A percentile compares a stretch with the other conserved stretches of the same genome.
phyloP scores from a whole-genome alignment of 169 alveolate species.

The Cryptosporidium meleagridis region DNA sequence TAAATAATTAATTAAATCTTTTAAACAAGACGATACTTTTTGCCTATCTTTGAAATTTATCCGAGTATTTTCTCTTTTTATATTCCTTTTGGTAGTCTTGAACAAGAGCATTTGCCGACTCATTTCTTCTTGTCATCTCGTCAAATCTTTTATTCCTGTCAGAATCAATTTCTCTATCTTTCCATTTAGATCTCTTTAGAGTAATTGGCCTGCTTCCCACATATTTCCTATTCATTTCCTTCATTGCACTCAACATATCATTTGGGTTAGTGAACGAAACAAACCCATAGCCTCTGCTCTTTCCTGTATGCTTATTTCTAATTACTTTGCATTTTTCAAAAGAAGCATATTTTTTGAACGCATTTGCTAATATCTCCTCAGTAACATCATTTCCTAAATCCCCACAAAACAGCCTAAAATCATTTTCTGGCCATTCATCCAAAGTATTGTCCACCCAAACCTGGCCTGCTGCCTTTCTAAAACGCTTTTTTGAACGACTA shows the following conservation, averaged over 20 bases:
- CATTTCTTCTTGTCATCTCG: constrained; percentile 21
- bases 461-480: constrained; percentile 96
- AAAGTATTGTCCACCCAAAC: constrained; percentile 97
- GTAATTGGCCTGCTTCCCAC: constrained; percentile 95
- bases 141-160: constrained; percentile 78
- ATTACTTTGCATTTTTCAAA: constrained; percentile 91
- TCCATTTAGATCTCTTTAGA: constrained; percentile 93
- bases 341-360: constrained; percentile 94
- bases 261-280: constrained; percentile 91
- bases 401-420: constrained; percentile 96
- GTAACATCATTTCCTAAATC: constrained; percentile 97
- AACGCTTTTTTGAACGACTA: constrained; percentile 76
- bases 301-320: constrained; percentile 93
- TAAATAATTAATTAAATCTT: background rate
- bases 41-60: background rate
- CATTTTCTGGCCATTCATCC: constrained; percentile 97
- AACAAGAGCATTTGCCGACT: background rate
- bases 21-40: background rate
- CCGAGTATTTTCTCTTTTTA: constrained; percentile 36
- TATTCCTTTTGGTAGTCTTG: constrained; percentile 7
- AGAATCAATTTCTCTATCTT: constrained; percentile 89
- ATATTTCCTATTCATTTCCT: constrained; percentile 95
- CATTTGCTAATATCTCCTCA: constrained; percentile 95
- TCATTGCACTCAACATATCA: constrained; percentile 93
- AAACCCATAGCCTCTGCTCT: constrained; percentile 97